Base-by-base conservation (phyloP, 805 yeast genomes). In the Debaryomyces tyrocola region DNA sequence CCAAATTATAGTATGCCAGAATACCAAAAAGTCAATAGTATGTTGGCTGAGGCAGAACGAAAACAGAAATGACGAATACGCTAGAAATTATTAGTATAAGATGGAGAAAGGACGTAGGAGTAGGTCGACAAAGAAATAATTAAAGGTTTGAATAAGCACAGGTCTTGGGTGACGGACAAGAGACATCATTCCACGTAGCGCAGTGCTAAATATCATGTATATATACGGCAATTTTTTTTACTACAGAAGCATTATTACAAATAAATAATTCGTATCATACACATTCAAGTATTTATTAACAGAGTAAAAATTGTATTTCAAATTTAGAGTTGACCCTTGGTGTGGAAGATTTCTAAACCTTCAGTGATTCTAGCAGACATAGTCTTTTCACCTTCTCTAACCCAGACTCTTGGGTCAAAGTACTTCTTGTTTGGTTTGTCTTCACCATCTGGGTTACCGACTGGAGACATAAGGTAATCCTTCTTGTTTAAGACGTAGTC, bases 351-450 rank as follows among this genome's bases (percentile, higher is more conserved):
- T 43, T 74, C 78, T 70, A 94, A 80, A 64, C 96, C 95, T 72
- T 83, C 85, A 52, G 87, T 59, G 66, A 94, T 80, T 85, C 97
- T 89, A 59, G 73, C 76, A 58, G 84, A 59, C 97, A 94, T 92
- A 69, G 97, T 90, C 90, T 90, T 90, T 83, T 94, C 99, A 83
- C 99, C 98, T 80, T 92, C 98, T 84, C 98, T 91, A 59, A 94
- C 97, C 99, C 99, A 94, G 76, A 91, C 98, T 85, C 99, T 92
- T 79, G 99, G 99, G 80, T 94, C 99, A 71, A 90, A 94, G 90
- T 78, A 90, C 82, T 94, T 94, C 91, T 94, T 94, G 92, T 94
- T 94, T 79, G 99, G 99, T 83, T 90, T 88, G 78, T 94, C 98
- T 47, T 79, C 92, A 75, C 98, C 99, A 18, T 92, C 97, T 78